phyloP scores from a whole-genome alignment of 352 stramenopile genomes.

The Globisporangium alternatum region DNA sequence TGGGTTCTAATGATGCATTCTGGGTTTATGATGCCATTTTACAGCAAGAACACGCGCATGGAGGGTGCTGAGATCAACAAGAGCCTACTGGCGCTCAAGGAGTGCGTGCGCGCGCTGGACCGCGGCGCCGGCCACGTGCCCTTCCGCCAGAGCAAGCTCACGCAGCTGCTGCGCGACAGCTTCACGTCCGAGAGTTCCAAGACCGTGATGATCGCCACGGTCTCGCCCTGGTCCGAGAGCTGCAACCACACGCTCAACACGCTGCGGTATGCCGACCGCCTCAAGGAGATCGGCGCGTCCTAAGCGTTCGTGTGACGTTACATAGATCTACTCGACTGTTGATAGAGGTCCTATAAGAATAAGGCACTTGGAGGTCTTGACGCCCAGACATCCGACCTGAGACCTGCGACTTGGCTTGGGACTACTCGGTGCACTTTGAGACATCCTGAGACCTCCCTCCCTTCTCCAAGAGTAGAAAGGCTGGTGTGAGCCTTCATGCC shows the following conservation, averaged over 20 bases:
- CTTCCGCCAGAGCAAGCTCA: slow-evolving; percentile 95
- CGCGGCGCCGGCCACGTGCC: slow-evolving; percentile 86
- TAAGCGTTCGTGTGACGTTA: neutral
- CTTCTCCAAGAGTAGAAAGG: too few species aligned
- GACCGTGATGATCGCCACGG: slow-evolving; percentile 94
- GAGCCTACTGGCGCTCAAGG: slow-evolving; percentile 94
- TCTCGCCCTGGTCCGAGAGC: slow-evolving; percentile 92
- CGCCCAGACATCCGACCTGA: too few species aligned
- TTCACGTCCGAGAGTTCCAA: slow-evolving; percentile 91
- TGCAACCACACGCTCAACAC: slow-evolving; percentile 97
- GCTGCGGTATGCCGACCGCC: slow-evolving; percentile 93
- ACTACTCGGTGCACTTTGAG: too few species aligned
- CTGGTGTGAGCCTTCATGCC: too few species aligned
- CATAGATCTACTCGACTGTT: neutral
- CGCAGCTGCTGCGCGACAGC: slow-evolving; percentile 88
- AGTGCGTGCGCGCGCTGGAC: slow-evolving; percentile 95
- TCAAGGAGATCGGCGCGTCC: slow-evolving; percentile 85
- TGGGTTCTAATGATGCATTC: neutral
- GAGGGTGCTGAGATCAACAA: slow-evolving; percentile 98
- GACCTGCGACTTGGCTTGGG: too few species aligned
- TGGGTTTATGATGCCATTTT: slow-evolving; percentile 3
- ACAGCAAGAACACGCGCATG: slow-evolving; percentile 85
- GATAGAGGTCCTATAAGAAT: too few species aligned
- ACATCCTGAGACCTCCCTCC: too few species aligned
- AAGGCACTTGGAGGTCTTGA: too few species aligned